phyloP scores from a whole-genome alignment of 495 filamentous ascomycete species.

The Saxispiralis lemnorum region DNA sequence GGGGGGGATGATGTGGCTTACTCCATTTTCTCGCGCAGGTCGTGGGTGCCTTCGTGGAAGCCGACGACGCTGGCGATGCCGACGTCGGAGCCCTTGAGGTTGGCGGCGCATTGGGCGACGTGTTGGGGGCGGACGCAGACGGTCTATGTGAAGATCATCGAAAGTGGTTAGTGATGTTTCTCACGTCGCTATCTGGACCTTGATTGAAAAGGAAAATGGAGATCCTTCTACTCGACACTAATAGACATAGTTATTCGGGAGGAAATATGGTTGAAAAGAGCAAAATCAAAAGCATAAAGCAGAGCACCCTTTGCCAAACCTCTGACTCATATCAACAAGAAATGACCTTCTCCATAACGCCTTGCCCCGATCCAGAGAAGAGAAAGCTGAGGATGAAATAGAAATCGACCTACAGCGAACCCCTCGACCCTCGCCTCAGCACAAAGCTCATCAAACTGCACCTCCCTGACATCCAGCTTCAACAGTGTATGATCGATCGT shows the following conservation, averaged over 20 bases:
- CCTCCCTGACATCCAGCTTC: constrained; percentile 32
- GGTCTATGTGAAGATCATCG: constrained; percentile 20
- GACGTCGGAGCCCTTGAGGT: constrained; percentile 33
- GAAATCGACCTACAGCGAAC: constrained; percentile 34
- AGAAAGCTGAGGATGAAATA: constrained; percentile 2
- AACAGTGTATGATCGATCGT: constrained; percentile 52
- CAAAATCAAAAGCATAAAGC: too few relatives aligned
- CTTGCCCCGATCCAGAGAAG: neutral
- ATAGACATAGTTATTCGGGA: too few relatives aligned
- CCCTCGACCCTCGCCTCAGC: constrained; percentile 38
- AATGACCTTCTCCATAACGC: too few relatives aligned
- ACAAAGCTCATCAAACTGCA: constrained; percentile 45
- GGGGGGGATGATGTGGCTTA: too few relatives aligned
- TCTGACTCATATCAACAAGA: too few relatives aligned
- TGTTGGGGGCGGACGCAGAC: constrained; percentile 41
- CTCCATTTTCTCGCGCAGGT: constrained; percentile 34
- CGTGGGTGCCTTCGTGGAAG: constrained; percentile 47
- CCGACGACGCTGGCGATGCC: constrained; percentile 47
- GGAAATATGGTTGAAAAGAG: too few relatives aligned
- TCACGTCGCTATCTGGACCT: too few relatives aligned
- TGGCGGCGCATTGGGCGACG: constrained; percentile 35
- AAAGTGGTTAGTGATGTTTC: too few relatives aligned
- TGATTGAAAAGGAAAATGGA: too few relatives aligned
- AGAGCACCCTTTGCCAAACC: too few relatives aligned
- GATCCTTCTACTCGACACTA: too few relatives aligned